Evolutionary conservation across 768 basidiomycete species (phyloP).

Genomic region (Suillus bovinus): DNA sequence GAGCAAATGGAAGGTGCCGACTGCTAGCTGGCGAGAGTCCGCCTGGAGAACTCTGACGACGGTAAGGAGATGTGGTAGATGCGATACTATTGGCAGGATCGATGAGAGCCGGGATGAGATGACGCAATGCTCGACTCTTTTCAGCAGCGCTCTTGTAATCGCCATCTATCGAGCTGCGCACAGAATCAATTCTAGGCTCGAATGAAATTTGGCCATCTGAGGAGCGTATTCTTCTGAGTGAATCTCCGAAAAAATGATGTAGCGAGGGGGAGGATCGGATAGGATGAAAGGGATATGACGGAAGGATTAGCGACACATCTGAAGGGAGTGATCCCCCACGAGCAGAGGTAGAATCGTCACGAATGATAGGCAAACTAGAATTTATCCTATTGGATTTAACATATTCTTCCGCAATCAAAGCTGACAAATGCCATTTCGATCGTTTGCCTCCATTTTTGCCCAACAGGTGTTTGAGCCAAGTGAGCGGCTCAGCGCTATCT

Average conservation of each 20-base stretch:
- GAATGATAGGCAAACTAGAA: constrained; percentile 43
- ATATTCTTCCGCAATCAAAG: constrained; percentile 70
- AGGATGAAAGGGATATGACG: constrained; percentile 12
- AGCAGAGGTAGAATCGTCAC: constrained; percentile 36
- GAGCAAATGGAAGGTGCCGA: constrained; percentile 39
- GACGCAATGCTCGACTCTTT: constrained; percentile 27
- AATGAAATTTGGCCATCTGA: constrained; percentile 56
- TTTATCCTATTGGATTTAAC: constrained; percentile 38
- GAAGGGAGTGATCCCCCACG: constrained; percentile 9
- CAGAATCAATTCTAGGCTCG: constrained; percentile 52
- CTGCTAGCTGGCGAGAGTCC: constrained; percentile 47
- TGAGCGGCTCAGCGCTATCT: constrained; percentile 67
- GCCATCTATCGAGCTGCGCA: constrained; percentile 48
- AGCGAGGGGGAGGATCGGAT: constrained; percentile 33
- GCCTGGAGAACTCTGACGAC: constrained; percentile 26
- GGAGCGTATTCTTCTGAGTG: constrained; percentile 39
- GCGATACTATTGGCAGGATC: constrained; percentile 35
- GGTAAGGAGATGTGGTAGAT: constrained; percentile 36
- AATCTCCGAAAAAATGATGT: constrained; percentile 40
- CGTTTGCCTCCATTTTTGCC: constrained; percentile 46
- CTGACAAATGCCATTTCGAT: constrained; percentile 64
- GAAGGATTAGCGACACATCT: constrained; percentile 8
- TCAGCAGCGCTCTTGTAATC: constrained; percentile 46
- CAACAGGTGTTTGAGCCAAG: constrained; percentile 69
- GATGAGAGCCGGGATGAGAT: constrained; percentile 26